Evolutionary conservation across 1,284 basidiomycete genomes (phyloP), one percentile per base, ranked within the genome.

Genomic region (Malassezia sp.): DNA sequence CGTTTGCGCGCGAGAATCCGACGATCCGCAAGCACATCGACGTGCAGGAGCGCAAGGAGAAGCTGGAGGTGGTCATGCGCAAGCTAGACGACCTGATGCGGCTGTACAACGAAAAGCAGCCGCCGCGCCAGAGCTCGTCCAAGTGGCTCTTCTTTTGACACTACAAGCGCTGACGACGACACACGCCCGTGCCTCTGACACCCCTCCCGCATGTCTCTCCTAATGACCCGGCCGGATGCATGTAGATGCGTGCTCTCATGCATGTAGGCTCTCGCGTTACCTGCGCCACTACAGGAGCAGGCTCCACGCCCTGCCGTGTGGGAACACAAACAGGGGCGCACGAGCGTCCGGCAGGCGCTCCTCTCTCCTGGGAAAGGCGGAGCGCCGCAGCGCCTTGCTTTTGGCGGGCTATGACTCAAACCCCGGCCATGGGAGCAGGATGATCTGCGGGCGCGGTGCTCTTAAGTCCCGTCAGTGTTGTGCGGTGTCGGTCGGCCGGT

Each of bases 1-100:
- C 80, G 49, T 99, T 99, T 72, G 91, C 93, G 0, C 77, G 85
- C 22, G 89, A 99, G 75, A 97, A 97, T 67, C 91, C 90, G 1
- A 74, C 74, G 22, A 80, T 99, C 45, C 75, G 80, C 56, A 75
- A 75, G 45, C 93, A 99, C 70, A 76, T 99, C n/a, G 89, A 97
- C 55, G 73, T 99, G 32, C 93, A 99, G 70, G 87, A 91, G 50
- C 77, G 89, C 27, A 97, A 96, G 67, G 89, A 96, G 67, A 96
- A 95, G 73, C 76, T 97, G n/a, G 63, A 63, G 28, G 57, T 59
- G 59, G 66, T 72, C 18, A 68, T 71, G 50, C 61, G 64, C 3
- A 71, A 69, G 40, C 57, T 72, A 28, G 62, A 63, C 45, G 59
- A 60, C 3, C 49, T 72, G 22, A 65, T 71, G 42, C 71, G 71